Conservation (phyloP, 164 flowering plant genomes). For the Euptelea pleiosperma region DNA sequence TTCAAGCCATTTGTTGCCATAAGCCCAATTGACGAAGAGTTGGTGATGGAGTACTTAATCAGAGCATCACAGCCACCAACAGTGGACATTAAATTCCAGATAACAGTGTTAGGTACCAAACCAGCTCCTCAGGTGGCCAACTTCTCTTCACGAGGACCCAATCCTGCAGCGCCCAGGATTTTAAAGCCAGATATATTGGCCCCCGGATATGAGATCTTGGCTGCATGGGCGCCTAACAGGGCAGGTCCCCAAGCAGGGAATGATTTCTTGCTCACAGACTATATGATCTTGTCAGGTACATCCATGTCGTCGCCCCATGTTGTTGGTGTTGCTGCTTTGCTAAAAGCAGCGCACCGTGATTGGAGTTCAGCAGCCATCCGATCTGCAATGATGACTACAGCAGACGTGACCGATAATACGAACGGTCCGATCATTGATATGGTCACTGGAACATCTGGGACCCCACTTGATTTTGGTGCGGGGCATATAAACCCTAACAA, state of each 20-base stretch:
- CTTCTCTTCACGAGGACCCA: conserved; percentile 38
- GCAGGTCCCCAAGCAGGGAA: conserved; percentile 6
- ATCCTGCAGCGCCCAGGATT: conserved; percentile 18
- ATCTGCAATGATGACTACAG: conserved; percentile 50
- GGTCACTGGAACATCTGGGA: conserved; percentile 14
- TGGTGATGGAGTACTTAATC: conserved; percentile 18
- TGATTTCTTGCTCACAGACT: conserved; percentile 24
- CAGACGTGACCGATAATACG: conserved; percentile 17
- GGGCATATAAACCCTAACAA: conserved; percentile 38
- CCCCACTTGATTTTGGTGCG: conserved; percentile 38
- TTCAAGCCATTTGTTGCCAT: conserved; percentile 22
- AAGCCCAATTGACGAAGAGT: conserved; percentile 17
- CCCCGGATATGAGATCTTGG: conserved; percentile 34
- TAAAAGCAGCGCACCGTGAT: conserved; percentile 31
- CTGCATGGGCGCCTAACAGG: conserved; percentile 29
- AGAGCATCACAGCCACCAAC: conserved; percentile 6
- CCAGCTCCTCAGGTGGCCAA: conserved; percentile 36
- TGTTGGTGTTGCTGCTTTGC: conserved; percentile 34
- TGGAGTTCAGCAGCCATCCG: conserved; percentile 40
- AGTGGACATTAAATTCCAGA: conserved; percentile 24
- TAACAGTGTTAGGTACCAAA: conserved; percentile 24
- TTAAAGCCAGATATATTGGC: conserved; percentile 40
- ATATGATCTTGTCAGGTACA: conserved; percentile 31
- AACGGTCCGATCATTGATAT: conserved; percentile 17
- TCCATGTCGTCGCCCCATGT: conserved; percentile 39